Conservation (phyloP, 2,329 filamentous ascomycete species). For the Talaromyces sp. region DNA sequence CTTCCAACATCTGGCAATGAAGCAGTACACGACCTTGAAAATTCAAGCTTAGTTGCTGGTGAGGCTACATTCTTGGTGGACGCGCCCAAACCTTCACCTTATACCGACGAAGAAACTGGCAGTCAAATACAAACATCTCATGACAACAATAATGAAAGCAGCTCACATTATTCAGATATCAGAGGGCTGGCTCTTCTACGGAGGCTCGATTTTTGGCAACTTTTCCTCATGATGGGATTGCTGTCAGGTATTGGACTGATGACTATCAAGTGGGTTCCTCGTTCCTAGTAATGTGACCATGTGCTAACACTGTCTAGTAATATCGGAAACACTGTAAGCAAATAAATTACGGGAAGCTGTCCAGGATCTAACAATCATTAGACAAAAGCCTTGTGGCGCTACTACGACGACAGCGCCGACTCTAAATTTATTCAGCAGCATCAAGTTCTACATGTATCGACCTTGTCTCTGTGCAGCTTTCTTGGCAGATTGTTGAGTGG, state of each 20-base stretch:
- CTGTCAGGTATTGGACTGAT: conserved; percentile 90
- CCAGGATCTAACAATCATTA: conserved; percentile 16
- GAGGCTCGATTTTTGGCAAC: conserved; percentile 79
- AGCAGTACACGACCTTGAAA: conserved; percentile 3
- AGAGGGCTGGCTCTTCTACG: conserved; percentile 71
- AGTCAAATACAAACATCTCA: conserved; percentile 32
- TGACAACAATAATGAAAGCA: conserved; percentile 50
- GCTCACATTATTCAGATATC: conserved; percentile 81
- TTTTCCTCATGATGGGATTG: conserved; percentile 83
- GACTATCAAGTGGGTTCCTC: conserved; percentile 82
- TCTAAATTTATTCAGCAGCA: conserved; percentile 70
- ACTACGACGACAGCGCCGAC: conserved; percentile 68
- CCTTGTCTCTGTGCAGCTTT: conserved; percentile 86
- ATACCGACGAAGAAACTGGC: conserved; percentile 44
- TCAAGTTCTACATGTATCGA: conserved; percentile 89
- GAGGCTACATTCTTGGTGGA: conserved; percentile 81
- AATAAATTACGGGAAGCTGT: not conserved
- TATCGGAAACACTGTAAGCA: conserved; percentile 73
- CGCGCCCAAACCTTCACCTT: conserved; percentile 45
- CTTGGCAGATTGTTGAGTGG: conserved; percentile 71
- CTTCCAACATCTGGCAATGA: conserved; percentile 10
- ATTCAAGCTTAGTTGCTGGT: conserved; percentile 46
- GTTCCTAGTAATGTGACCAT: not conserved
- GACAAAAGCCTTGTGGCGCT: conserved; percentile 76
- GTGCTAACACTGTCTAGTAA: conserved; percentile 54